Evolutionary conservation across 345 rosid species (phyloP).

Genomic region (Salix arbutifolia): DNA sequence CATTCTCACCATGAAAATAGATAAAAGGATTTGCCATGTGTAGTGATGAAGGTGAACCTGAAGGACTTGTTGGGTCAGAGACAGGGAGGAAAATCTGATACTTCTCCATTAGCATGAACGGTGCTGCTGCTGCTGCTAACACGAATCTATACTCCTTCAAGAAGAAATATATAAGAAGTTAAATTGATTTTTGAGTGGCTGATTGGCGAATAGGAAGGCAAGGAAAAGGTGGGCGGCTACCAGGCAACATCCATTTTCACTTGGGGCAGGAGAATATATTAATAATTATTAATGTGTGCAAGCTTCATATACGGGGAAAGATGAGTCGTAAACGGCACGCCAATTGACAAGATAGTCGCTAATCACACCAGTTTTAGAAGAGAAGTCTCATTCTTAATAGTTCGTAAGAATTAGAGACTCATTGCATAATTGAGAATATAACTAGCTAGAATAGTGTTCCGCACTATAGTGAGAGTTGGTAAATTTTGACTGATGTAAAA

Average conservation of each 20-base stretch:
- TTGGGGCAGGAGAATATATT: neutral
- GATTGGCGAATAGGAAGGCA: neutral
- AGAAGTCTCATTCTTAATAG: neutral
- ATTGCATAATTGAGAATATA: neutral
- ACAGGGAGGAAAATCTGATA: conserved; percentile 14
- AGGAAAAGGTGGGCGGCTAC: conserved; percentile 33
- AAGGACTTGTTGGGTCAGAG: conserved; percentile 2
- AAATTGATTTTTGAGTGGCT: neutral
- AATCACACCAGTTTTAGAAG: neutral
- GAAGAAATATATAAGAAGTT: neutral
- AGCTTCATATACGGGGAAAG: neutral
- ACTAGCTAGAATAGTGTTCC: neutral
- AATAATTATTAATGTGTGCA: neutral
- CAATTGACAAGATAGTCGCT: neutral
- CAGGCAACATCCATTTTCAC: conserved; percentile 18
- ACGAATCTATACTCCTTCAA: neutral
- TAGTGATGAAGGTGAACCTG: conserved; percentile 20
- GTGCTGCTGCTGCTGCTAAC: neutral
- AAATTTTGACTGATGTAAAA: too few relatives aligned
- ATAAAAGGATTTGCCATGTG: neutral
- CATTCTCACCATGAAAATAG: conserved; percentile 1
- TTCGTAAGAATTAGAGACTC: neutral
- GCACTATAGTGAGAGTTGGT: too few relatives aligned
- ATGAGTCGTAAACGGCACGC: conserved; percentile 34
- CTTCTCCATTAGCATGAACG: conserved; percentile 15